Evolutionary conservation across 163 green algal species (phyloP), one percentile per base, ranked within the genome.

Genomic region (Prototheca wickerhamii): DNA sequence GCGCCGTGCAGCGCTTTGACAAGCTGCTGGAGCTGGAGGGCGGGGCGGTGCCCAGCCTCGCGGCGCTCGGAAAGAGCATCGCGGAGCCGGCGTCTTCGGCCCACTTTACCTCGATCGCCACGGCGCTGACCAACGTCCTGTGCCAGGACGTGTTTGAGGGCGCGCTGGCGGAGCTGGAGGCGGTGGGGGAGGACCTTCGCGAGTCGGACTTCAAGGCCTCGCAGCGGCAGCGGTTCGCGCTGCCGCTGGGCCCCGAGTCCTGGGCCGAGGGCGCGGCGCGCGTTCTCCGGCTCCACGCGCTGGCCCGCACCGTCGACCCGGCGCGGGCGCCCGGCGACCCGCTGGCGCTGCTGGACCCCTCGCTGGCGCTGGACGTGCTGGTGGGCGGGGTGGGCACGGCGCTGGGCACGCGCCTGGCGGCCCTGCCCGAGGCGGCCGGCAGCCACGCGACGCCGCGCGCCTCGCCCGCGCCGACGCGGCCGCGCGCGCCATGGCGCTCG

Each of bases 321-420:
- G 15, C 12, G 2, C 21, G 43, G 7, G 6, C 6, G 26, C 10
- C 60, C 17, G n/a, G 26, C 8, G 28, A 31, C 4, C 61, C 51
- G 2, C 51, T 67, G 50, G 12, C 52, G 5, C 10, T 43, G 2
- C 49, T 71, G 43, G 69, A 70, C 49, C 56, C 61, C 3, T 54
- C 17, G 4, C 62, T 72, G 5, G 30, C 64, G 2, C 56, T 76
- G 65, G 56, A 76, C 56, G 64, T 61, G 28, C 62, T 76, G 8
- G 62, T 59, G 4, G 63, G 63, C 32, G 69, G 69, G 54, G n/a
- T 37, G 29, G 15, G 28, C n/a, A 18, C 58, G 18, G 8, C 17
- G 31, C n/a, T 62, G 0, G 46, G 4, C 17, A 29, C 4, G 17
- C 29, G 55, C 0, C 18, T 43, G 35, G 55, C 46, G 37, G 40